Conservation (phyloP, 139 green algal species). For the Chlorella sp. region DNA sequence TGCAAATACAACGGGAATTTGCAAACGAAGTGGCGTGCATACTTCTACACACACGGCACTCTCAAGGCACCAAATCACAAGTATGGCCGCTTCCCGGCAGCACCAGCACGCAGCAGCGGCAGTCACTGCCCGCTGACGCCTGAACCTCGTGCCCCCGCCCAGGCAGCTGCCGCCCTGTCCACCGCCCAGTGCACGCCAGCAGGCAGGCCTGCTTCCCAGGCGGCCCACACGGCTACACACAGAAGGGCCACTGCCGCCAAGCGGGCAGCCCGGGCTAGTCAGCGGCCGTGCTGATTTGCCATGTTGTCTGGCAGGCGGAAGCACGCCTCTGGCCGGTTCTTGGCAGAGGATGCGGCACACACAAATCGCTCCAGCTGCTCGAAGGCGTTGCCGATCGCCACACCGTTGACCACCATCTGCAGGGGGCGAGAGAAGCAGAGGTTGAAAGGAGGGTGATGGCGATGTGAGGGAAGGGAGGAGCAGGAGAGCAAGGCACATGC, state of each 20-base stretch:
- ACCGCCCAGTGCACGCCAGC: too few species aligned
- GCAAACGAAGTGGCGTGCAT: too few species aligned
- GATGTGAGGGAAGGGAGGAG: not conserved
- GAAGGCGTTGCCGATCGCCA: conserved; percentile 33
- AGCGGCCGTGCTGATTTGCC: conserved; percentile 2
- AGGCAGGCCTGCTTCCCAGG: too few species aligned
- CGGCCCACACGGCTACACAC: not conserved
- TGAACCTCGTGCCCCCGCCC: too few species aligned
- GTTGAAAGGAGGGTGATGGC: not conserved
- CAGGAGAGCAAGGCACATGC: not conserved
- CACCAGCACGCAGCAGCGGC: too few species aligned
- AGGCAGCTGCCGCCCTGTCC: too few species aligned
- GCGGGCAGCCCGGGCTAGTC: not conserved
- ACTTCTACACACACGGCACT: too few species aligned
- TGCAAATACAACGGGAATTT: too few species aligned
- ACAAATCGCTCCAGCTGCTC: conserved; percentile 42
- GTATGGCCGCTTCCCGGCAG: too few species aligned
- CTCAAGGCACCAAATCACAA: too few species aligned
- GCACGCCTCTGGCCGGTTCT: not conserved
- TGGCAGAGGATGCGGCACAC: not conserved
- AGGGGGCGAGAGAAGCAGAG: not conserved
- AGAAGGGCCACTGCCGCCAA: not conserved
- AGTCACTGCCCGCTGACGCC: too few species aligned
- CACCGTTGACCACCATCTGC: conserved; percentile 37
- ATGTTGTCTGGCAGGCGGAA: conserved; percentile 9